phyloP scores from a whole-genome alignment of 257 asterid species.

The Rauvolfia tetraphylla region DNA sequence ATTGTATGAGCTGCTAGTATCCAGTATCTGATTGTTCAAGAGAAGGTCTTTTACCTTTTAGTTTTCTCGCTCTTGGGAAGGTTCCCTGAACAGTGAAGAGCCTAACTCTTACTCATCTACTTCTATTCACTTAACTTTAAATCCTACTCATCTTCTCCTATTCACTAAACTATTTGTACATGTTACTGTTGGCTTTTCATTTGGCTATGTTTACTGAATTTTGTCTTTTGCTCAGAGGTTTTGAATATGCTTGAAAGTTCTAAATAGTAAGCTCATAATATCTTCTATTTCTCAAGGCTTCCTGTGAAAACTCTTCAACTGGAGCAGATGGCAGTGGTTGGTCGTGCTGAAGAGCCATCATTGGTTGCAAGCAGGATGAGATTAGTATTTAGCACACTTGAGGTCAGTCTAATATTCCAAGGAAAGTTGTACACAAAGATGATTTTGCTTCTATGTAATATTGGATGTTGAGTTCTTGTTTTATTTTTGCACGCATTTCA shows the following conservation, averaged over 20 bases:
- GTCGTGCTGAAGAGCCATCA: conserved; percentile 84
- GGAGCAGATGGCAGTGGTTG: conserved; percentile 90
- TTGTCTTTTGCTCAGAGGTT: no score
- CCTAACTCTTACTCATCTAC: no score
- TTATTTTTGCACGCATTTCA: not conserved
- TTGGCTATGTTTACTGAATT: no score
- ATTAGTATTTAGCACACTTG: conserved; percentile 83
- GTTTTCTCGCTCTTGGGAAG: no score
- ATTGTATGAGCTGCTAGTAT: not conserved
- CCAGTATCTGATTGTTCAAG: no score
- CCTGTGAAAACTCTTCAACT: conserved; percentile 93
- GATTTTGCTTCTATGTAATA: not conserved
- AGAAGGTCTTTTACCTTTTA: not conserved
- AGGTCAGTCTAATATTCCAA: conserved; percentile 45
- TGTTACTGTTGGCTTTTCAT: no score
- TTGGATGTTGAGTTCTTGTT: not conserved
- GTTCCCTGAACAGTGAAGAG: no score
- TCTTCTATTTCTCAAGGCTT: conserved; percentile 50
- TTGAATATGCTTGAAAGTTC: not conserved
- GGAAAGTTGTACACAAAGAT: not conserved
- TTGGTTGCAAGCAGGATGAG: conserved; percentile 91
- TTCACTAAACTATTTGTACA: no score
- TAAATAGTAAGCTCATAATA: not conserved
- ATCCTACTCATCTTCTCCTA: no score
- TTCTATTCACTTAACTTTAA: no score